Evolutionary conservation across 163 green algal species (phyloP), one percentile per base, ranked within the genome.

Genomic region (Volvox carteri): DNA sequence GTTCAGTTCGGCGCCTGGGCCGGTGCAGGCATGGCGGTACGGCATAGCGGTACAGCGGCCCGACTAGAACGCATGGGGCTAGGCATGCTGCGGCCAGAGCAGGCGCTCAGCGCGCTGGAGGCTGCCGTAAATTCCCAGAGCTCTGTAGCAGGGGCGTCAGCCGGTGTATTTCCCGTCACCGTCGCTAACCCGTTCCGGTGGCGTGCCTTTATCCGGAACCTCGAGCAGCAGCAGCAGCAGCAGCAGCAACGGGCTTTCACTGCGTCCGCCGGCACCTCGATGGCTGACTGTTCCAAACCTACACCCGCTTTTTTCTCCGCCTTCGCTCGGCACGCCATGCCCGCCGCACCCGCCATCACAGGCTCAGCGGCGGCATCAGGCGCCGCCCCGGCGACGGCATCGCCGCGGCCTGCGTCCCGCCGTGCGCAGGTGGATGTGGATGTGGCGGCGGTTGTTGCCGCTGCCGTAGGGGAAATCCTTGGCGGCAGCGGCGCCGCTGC

Each of bases 1-100:
- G 68, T 99, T 23, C 96, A 99, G 89, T 99, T 95, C 92, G 97
- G 97, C 42, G 94, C 96, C 25, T 98, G 96, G 96, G 94, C 91
- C 1, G 95, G 95, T 33, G 92, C 84, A 1, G 96, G 96, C 41
- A 98, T 98, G 96, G 95, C 95, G 7, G 78, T 91, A 0, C 41
- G 89, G 37, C 91, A 96, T 84, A n/a, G 78, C 2, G 90, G 90
- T 46, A 96, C 93, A 1, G 90, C 88, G 0, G 84, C 86, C 0
- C 90, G 95, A 4, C 90, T 97, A 84, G 93, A 93, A 52, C 94
- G 95, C 28, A 90, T 98, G 84, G 96, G 96, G 28, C 93, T 98
- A 62, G 90, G 83, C 21, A 88, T 96, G 70, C 86, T 98, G 41
- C 25, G 35, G 23, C 91, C 95, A 0, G 44, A 86, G 21, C 37